These are phyloP conservation scores for Pyrenula massariospora DNA, from an alignment of 495 filamentous ascomycete species.

Conservation along the genomic window DNA sequence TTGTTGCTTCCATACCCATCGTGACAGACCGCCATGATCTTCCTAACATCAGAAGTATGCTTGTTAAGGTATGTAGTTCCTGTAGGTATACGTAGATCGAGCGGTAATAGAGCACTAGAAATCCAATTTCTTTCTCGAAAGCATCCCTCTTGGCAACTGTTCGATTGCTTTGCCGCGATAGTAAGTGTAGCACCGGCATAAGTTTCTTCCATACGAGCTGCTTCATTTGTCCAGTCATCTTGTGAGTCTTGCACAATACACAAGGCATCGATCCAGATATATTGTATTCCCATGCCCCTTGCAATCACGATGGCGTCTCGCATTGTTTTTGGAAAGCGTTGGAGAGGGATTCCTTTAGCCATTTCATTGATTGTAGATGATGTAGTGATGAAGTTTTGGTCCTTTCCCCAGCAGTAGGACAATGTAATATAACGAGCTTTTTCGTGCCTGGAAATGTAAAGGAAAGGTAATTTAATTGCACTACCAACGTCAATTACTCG, in stretches of 20 bases:
- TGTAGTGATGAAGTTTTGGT: neutral
- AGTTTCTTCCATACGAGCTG: conserved; percentile 5
- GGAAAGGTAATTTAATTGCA: conserved; percentile 1
- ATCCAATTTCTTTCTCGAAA: conserved; percentile 33
- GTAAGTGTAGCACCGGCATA: conserved; percentile 6
- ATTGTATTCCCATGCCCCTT: conserved; percentile 7
- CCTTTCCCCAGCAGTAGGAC: conserved; percentile 12
- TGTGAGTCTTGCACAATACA: conserved; percentile 12
- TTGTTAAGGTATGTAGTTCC: neutral
- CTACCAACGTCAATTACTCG: conserved; percentile 10
- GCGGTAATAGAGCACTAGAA: conserved; percentile 19
- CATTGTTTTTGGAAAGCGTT: conserved; percentile 7
- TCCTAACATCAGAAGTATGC: neutral
- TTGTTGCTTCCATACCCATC: neutral
- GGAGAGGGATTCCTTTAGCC: neutral
- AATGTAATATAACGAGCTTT: conserved; percentile 3
- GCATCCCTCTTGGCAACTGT: conserved; percentile 8
- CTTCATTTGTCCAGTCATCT: conserved; percentile 7
- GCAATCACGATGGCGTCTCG: conserved; percentile 10
- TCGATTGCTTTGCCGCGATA: conserved; percentile 4
- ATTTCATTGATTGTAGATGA: neutral
- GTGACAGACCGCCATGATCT: neutral
- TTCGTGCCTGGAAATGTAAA: neutral
- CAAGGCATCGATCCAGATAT: conserved; percentile 15
- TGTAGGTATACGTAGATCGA: neutral